A percentile compares a stretch with the other conserved stretches of the same genome.
phyloP scores from a whole-genome alignment of 768 basidiomycete species.

The Amanita rimosa region DNA sequence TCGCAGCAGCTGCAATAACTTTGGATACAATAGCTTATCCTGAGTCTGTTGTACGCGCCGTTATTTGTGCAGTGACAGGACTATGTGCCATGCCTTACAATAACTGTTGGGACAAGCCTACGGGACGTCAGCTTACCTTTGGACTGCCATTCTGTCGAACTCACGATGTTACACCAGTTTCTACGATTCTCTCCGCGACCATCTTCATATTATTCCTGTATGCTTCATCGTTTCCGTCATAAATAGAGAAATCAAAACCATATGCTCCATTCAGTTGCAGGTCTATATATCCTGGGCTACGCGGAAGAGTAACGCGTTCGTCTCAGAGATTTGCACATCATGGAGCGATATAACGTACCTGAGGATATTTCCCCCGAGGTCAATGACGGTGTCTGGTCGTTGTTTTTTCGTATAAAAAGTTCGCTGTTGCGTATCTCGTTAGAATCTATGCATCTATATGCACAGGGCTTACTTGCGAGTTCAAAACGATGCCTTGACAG shows the following conservation, averaged over 20 bases:
- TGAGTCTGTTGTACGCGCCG: slow-evolving; percentile 48
- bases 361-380: slow-evolving; percentile 68
- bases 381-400: slow-evolving; percentile 51
- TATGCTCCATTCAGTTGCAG: slow-evolving; percentile 88
- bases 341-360: slow-evolving; percentile 28
- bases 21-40: slow-evolving; percentile 63
- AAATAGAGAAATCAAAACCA: slow-evolving; percentile 80
- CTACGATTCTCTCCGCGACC: slow-evolving; percentile 67
- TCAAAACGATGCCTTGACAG: slow-evolving; percentile 57
- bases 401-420: slow-evolving; percentile 56
- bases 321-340: not conserved
- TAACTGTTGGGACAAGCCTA: slow-evolving; percentile 56
- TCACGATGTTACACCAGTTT: slow-evolving; percentile 84
- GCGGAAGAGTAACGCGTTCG: not conserved
- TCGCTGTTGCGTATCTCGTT: slow-evolving; percentile 27
- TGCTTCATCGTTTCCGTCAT: slow-evolving; percentile 54
- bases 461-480: slow-evolving; percentile 46
- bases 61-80: not conserved
- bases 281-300: slow-evolving; percentile 77
- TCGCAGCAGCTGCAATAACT: slow-evolving; percentile 52
- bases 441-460: slow-evolving; percentile 2
- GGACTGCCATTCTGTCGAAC: slow-evolving; percentile 17
- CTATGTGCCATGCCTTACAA: slow-evolving; percentile 33
- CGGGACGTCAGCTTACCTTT: not conserved
- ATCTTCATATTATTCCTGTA: slow-evolving; percentile 59